These are phyloP conservation scores for Kodamaea sp. DNA, from an alignment of 1,139 yeast genomes.

Conservation along the genomic window DNA sequence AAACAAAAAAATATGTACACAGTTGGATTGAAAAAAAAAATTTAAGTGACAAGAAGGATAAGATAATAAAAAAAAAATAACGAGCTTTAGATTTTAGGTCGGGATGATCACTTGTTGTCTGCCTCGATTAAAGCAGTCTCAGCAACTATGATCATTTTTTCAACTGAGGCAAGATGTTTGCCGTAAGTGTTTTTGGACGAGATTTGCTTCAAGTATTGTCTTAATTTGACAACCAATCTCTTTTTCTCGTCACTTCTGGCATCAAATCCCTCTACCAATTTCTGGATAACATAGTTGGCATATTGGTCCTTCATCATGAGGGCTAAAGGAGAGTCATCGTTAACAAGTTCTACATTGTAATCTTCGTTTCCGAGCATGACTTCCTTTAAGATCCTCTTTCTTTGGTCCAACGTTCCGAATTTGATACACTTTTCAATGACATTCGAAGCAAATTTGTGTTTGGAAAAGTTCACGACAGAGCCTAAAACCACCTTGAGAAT, in stretches of 20 bases:
- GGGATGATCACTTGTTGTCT: conserved; percentile 18
- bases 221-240: conserved; percentile 58
- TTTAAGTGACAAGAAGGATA: too few species aligned
- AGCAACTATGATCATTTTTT: conserved; percentile 65
- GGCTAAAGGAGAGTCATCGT: conserved; percentile 61
- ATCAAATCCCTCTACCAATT: conserved; percentile 74
- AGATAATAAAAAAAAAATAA: not conserved
- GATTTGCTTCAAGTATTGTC: conserved; percentile 61
- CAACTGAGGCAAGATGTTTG: conserved; percentile 86
- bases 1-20: conserved; percentile 8
- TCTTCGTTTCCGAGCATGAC: conserved; percentile 56
- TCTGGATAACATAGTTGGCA: conserved; percentile 96
- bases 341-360: conserved; percentile 40
- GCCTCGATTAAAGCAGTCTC: conserved; percentile 50
- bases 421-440: conserved; percentile 94
- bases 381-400: conserved; percentile 60
- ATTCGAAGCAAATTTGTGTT: conserved; percentile 96
- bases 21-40: conserved; percentile 1
- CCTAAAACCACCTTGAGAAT: conserved; percentile 45
- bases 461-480: conserved; percentile 77
- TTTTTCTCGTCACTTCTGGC: conserved; percentile 68
- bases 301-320: conserved; percentile 97
- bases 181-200: conserved; percentile 62
- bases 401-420: conserved; percentile 64
- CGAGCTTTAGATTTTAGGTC: too few species aligned